These are phyloP conservation scores for Polygonum aviculare DNA, from an alignment of 148 eudicot species.

Conservation along the genomic window DNA sequence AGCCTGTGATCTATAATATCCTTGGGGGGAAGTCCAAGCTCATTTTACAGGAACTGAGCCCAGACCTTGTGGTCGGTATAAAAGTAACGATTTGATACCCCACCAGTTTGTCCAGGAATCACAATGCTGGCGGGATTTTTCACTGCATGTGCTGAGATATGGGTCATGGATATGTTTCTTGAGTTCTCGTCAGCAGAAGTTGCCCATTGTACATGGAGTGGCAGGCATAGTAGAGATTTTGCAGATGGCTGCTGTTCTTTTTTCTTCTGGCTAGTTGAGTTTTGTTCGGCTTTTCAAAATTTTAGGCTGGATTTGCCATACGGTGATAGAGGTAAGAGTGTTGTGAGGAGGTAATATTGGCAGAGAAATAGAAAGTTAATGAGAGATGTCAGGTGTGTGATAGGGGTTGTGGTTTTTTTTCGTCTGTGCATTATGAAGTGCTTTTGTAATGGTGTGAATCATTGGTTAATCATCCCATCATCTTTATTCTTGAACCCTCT, in stretches of 20 bases:
- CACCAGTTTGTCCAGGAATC: not conserved
- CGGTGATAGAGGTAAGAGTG: not conserved
- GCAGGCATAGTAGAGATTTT: constrained; percentile 5
- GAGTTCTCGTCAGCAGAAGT: not conserved
- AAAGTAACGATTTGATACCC: not conserved
- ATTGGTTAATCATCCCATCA: not conserved
- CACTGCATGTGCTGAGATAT: not conserved
- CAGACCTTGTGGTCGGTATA: not conserved
- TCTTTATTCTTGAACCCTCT: not conserved
- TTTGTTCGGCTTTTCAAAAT: not conserved
- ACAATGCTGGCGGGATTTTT: not conserved
- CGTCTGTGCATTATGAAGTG: not conserved
- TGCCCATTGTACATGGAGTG: not conserved
- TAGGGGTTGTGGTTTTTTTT: not conserved
- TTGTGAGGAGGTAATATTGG: not conserved
- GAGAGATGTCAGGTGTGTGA: not conserved
- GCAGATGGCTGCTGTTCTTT: not conserved
- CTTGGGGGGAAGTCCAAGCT: not conserved
- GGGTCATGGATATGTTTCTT: not conserved
- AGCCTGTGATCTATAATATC: not conserved
- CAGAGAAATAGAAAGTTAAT: not conserved
- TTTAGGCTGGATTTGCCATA: constrained; percentile 5
- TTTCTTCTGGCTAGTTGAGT: not conserved
- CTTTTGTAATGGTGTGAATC: not conserved
- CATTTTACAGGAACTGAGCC: not conserved